These are phyloP conservation scores for Neckera pumila DNA, from an alignment of 225 moss, liverwort and hornwort species.

Conservation along the genomic window DNA sequence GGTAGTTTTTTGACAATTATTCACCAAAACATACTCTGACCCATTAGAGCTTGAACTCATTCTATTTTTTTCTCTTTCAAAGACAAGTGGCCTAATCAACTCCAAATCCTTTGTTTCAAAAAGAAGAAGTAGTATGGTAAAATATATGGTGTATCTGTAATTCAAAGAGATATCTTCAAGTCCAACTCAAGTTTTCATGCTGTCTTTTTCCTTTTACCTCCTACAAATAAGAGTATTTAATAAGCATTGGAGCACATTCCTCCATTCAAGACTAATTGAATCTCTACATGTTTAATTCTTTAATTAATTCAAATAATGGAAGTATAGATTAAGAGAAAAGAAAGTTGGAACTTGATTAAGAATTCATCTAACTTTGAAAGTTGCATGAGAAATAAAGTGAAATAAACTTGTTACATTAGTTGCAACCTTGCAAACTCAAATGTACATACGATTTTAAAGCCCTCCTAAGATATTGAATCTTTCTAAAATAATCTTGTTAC, in stretches of 20 bases:
- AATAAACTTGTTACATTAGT: background rate
- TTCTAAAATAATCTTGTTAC: too few relatives aligned
- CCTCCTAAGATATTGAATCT: background rate
- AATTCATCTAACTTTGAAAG: background rate
- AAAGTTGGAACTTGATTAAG: background rate
- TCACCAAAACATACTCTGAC: background rate
- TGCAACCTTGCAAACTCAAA: background rate
- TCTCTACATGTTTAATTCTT: fast-evolving
- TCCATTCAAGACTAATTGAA: background rate
- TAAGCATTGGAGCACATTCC: background rate
- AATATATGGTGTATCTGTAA: too few relatives aligned
- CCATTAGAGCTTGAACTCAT: background rate
- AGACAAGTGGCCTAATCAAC: too few relatives aligned
- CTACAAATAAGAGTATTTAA: too few relatives aligned
- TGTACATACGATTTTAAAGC: background rate
- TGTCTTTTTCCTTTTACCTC: too few relatives aligned
- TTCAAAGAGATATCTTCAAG: too few relatives aligned
- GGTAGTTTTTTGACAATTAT: background rate
- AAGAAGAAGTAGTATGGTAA: too few relatives aligned
- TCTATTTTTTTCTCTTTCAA: background rate
- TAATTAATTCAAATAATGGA: background rate
- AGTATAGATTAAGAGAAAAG: background rate
- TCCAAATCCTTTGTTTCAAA: too few relatives aligned
- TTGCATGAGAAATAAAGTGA: background rate
- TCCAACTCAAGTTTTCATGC: too few relatives aligned